A percentile compares a stretch with the other conserved stretches of the same genome.
Evolutionary conservation across 1,284 basidiomycete species (phyloP).

Genomic region (Jaminaea rosea): DNA sequence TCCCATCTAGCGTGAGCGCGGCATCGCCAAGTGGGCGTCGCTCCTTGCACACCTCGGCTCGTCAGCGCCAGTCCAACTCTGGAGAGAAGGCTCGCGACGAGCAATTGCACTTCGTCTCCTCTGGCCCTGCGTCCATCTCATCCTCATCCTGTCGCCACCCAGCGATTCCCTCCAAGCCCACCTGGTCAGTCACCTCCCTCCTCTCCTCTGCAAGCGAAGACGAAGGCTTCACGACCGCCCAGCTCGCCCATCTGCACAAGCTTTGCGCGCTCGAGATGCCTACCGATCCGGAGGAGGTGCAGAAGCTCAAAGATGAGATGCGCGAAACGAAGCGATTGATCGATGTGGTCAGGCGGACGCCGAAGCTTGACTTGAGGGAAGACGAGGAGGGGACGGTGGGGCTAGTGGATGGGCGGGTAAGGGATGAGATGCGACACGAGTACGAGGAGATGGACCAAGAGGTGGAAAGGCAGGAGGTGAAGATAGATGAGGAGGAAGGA

Average conservation of each 20-base stretch:
- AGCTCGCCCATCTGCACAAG: constrained; percentile 18
- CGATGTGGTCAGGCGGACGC: constrained; percentile 4
- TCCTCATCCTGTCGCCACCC: constrained; percentile 15
- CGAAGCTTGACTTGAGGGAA: not conserved
- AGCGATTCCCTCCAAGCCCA: constrained; percentile 11
- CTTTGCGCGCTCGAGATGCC: constrained; percentile 18
- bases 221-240: constrained; percentile 5
- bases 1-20: not conserved
- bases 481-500: not conserved
- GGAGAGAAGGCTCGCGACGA: not conserved
- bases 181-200: constrained; percentile 14
- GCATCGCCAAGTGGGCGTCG: not conserved
- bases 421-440: not conserved
- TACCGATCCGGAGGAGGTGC: not conserved
- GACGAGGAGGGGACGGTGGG: not conserved
- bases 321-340: constrained; percentile 13
- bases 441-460: not conserved
- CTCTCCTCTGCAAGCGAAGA: not conserved
- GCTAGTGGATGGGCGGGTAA: not conserved
- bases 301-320: constrained; percentile 9
- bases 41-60: not conserved
- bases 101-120: not conserved
- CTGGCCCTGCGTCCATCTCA: constrained; percentile 32
- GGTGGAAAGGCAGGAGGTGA: not conserved
- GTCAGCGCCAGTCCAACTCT: not conserved